Percentiles rank a stretch among this genome's conserved stretches.
Evolutionary conservation across 495 filamentous ascomycete genomes (phyloP).

Genomic region (Delitschia confertaspora): DNA sequence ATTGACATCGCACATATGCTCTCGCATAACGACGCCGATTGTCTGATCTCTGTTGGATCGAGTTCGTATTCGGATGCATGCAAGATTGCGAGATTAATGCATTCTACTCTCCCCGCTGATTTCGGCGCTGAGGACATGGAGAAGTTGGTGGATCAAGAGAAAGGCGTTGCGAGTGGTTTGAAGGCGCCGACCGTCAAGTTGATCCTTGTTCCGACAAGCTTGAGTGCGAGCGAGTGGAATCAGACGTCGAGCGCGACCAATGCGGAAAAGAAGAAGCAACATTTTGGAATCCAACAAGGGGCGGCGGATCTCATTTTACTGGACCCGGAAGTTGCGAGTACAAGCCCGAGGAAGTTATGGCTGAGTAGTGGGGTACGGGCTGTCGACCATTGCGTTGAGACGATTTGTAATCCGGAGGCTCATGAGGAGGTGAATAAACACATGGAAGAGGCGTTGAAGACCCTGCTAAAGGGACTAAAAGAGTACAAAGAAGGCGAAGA

Average conservation of each 20-base stretch:
- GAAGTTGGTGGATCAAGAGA: slow-evolving; percentile 11
- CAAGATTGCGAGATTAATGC: slow-evolving; percentile 15
- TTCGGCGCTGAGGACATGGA: slow-evolving; percentile 15
- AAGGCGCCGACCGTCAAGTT: slow-evolving; percentile 4
- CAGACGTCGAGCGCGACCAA: slow-evolving; percentile 1
- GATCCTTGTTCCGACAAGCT: slow-evolving; percentile 6
- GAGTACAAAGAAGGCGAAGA: slow-evolving; percentile 8
- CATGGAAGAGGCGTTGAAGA: not conserved
- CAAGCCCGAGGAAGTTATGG: slow-evolving; percentile 4
- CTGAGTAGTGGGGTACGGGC: slow-evolving; percentile 4
- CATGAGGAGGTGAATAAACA: slow-evolving; percentile 4
- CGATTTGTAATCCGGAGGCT: slow-evolving; percentile 2
- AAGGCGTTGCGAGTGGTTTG: slow-evolving; percentile 2
- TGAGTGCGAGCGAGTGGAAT: slow-evolving; percentile 7
- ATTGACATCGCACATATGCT: slow-evolving; percentile 15
- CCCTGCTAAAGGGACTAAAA: slow-evolving; percentile 7
- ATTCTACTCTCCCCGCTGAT: slow-evolving; percentile 5
- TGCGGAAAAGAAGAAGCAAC: slow-evolving; percentile 2
- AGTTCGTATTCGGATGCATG: slow-evolving; percentile 22
- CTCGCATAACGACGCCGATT: slow-evolving; percentile 4
- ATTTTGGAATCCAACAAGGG: not conserved
- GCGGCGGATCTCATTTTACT: slow-evolving; percentile 8
- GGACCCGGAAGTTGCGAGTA: slow-evolving; percentile 3
- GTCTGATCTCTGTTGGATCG: slow-evolving; percentile 14
- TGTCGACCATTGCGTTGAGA: slow-evolving; percentile 11